phyloP scores from a whole-genome alignment of 495 filamentous ascomycete genomes.

The Bathelium albidoporum region DNA sequence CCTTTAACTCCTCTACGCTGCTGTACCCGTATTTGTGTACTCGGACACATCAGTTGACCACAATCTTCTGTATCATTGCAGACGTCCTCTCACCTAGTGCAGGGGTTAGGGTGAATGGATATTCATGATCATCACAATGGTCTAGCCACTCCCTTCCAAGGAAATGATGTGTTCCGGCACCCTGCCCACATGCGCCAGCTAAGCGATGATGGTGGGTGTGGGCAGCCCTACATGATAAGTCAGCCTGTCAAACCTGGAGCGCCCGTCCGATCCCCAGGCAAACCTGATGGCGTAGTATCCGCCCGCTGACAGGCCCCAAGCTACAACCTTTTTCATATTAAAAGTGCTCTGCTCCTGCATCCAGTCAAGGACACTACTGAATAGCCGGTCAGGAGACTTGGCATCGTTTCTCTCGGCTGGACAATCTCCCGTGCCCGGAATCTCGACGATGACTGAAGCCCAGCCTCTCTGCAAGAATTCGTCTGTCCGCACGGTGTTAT shows the following conservation, averaged over 20 bases:
- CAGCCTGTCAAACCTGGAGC: not conserved
- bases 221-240: slow-evolving; percentile 41
- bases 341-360: slow-evolving; percentile 45
- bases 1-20: slow-evolving; percentile 46
- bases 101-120: slow-evolving; percentile 49
- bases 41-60: not conserved
- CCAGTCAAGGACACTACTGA: slow-evolving; percentile 56
- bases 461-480: slow-evolving; percentile 55
- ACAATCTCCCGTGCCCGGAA: slow-evolving; percentile 67
- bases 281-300: slow-evolving; percentile 58
- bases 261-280: not conserved
- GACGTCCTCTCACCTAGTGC: slow-evolving; percentile 10
- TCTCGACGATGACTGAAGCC: slow-evolving; percentile 57
- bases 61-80: not conserved
- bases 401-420: slow-evolving; percentile 52
- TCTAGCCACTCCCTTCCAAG: slow-evolving; percentile 55
- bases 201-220: slow-evolving; percentile 53
- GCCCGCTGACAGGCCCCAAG: slow-evolving; percentile 63
- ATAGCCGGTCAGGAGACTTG: slow-evolving; percentile 42
- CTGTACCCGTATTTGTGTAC: slow-evolving; percentile 53
- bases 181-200: slow-evolving; percentile 53
- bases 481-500: slow-evolving; percentile 56
- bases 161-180: slow-evolving; percentile 61
- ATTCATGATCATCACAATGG: slow-evolving; percentile 58
- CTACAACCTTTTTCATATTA: slow-evolving; percentile 50